A percentile compares a stretch with the other conserved stretches of the same genome.
Evolutionary conservation across 768 basidiomycete species (phyloP).

Genomic region (Pleurotus giganteus): DNA sequence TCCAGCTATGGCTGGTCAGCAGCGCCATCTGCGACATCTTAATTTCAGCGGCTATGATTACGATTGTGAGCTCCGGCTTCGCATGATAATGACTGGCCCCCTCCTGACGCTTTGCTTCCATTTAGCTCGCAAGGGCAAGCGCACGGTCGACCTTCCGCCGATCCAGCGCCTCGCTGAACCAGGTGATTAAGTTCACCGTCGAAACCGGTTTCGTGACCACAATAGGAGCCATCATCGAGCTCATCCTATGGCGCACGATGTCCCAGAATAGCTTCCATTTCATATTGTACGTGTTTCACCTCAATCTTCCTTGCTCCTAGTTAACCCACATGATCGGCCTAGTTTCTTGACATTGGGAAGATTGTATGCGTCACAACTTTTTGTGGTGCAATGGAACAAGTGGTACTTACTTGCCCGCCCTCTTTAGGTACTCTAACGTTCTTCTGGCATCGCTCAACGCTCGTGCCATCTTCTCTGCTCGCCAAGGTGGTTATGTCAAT

Average conservation of each 20-base stretch:
- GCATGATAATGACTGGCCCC: not conserved
- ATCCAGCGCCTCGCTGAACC: not conserved
- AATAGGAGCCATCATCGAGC: constrained; percentile 10
- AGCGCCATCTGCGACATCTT: constrained; percentile 16
- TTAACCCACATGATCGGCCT: not conserved
- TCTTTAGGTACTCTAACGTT: constrained; percentile 4
- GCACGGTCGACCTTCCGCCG: not conserved
- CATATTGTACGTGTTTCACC: constrained; percentile 7
- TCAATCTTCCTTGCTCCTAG: not conserved
- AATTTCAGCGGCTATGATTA: constrained; percentile 25
- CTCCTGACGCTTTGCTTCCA: not conserved
- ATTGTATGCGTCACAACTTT: constrained; percentile 2
- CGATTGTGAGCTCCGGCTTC: constrained; percentile 5
- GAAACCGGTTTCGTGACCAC: constrained; percentile 13
- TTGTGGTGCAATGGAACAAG: not conserved
- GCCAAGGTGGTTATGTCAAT: not conserved
- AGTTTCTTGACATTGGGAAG: constrained; percentile 5
- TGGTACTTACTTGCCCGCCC: not conserved
- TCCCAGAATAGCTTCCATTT: constrained; percentile 12
- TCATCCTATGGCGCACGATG: constrained; percentile 12
- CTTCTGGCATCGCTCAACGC: constrained; percentile 9
- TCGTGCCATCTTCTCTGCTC: not conserved
- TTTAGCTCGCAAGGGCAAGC: constrained; percentile 2
- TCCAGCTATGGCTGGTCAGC: constrained; percentile 16
- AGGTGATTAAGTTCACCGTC: constrained; percentile 10